Evolutionary conservation across 176 grass and related monocot genomes (phyloP).

Genomic region (Lolium multiflorum): DNA sequence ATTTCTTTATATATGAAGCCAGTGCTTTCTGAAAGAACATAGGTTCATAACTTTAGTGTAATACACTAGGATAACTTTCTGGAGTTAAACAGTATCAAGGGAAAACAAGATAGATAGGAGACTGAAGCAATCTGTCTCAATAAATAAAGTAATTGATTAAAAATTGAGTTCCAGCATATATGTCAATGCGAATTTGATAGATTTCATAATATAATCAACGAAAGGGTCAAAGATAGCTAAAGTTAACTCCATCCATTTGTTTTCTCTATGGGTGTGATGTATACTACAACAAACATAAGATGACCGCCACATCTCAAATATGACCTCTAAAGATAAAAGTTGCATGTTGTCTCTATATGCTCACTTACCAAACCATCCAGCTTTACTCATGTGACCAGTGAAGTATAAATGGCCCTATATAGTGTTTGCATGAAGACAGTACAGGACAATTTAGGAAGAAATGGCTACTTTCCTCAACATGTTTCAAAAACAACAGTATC

Average conservation of each 20-base stretch:
- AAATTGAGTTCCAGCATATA: constrained; percentile 2
- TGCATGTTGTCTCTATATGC: constrained; percentile 1
- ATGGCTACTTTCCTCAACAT: background rate
- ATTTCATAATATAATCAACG: constrained; percentile 32
- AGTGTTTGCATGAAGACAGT: background rate
- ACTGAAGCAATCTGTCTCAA: background rate
- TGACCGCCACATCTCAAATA: background rate
- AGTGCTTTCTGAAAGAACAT: constrained; percentile 61
- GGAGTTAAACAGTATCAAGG: background rate
- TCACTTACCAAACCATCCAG: constrained; percentile 15
- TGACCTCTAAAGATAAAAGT: background rate
- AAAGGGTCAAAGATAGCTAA: constrained; percentile 13
- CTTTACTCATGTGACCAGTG: constrained; percentile 1
- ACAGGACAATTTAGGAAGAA: constrained; percentile 17
- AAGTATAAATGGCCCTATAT: background rate
- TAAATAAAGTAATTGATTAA: constrained; percentile 22
- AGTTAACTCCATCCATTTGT: background rate
- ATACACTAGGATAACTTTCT: background rate
- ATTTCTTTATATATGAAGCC: constrained; percentile 77
- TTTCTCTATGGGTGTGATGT: background rate
- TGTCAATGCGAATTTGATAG: background rate
- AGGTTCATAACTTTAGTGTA: background rate
- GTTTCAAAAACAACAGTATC: background rate
- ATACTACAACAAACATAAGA: constrained; percentile 28
- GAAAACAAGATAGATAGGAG: background rate